Base-by-base conservation (phyloP, 495 filamentous ascomycete genomes). In the Neurospora sp. region DNA sequence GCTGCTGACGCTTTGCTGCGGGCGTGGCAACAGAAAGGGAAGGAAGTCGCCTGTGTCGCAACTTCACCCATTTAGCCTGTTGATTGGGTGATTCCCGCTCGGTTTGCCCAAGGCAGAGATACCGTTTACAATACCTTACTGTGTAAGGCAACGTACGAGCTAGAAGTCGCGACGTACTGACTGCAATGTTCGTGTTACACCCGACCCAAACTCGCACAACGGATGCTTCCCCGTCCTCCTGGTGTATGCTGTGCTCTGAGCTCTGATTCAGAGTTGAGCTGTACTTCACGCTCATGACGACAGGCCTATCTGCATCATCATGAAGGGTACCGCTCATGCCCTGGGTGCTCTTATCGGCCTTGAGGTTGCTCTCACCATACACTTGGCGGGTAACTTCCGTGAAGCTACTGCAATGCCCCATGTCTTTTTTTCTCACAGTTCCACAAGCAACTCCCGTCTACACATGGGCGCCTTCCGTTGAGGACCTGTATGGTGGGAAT, bases 181-280 rank as follows among this genome's bases (percentile, higher is more conserved):
- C 27, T 17, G 53, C 31, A 65, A 65, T 65, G 14, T 65, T 65
- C 22, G 53, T 37, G 53, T 65, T 65, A 65, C 53, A 65, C 53
- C 53, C 27, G 53, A 37, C 27, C 4, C 27, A 65, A 65, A 65
- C 53, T 70, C 68, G 71, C 71, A 71, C 70, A 42, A 71, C 70
- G 40, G 31, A 48, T 48, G 70, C 22, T 71, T 71, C 48, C 48
- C 41, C 70, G n/a, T 61, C 17, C n/a, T 45, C 20, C 10, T 71
- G 31, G 42, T 70, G 35, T 70, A 31, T 71, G 41, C 17, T 59
- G 42, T 35, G 53, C 53, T 65, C 53, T 37, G 31, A 17, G 53
- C 27, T 65, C 27, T 65, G 53, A 17, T 65, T 65, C 27, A 35
- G 27, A 61, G 22, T 61, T 35, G 27, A 17, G 53, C 53, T 31